phyloP scores from a whole-genome alignment of 805 yeast genomes.

The Yamadazyma sp. region DNA sequence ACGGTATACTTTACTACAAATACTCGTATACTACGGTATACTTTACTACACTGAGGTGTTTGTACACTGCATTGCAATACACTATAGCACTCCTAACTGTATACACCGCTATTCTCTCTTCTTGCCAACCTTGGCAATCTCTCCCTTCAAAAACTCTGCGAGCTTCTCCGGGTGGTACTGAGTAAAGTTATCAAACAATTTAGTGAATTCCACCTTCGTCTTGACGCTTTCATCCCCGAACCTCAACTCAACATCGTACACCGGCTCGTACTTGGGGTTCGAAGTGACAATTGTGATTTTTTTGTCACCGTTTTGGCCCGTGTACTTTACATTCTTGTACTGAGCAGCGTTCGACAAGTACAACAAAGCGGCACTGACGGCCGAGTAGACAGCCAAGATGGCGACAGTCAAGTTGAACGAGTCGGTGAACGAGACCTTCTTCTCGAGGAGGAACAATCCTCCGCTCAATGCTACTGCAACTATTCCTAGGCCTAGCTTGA shows the following conservation, averaged over 20 bases:
- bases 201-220: constrained; percentile 32
- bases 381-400: constrained; percentile 38
- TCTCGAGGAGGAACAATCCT: constrained; percentile 47
- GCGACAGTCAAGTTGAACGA: constrained; percentile 32
- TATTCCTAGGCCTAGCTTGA: constrained; percentile 50
- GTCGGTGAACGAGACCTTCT: constrained; percentile 46
- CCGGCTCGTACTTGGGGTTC: constrained; percentile 46
- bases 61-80: no score
- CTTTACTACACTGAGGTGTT: no score
- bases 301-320: constrained; percentile 40
- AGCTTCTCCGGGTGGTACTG: constrained; percentile 29
- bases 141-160: constrained; percentile 25
- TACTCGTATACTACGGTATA: background rate
- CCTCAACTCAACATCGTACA: constrained; percentile 38
- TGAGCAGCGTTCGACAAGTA: constrained; percentile 29
- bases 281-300: constrained; percentile 38
- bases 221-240: constrained; percentile 22
- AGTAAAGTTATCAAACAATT: constrained; percentile 50
- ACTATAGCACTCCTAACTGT: background rate
- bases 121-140: constrained; percentile 14
- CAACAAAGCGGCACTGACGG: constrained; percentile 33
- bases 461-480: constrained; percentile 48
- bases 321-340: constrained; percentile 47
- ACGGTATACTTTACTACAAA: no score
- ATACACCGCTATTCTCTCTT: constrained; percentile 15